These are phyloP conservation scores for Heterobasidion occidentale DNA, from an alignment of 1,284 basidiomycete genomes.

Conservation along the genomic window DNA sequence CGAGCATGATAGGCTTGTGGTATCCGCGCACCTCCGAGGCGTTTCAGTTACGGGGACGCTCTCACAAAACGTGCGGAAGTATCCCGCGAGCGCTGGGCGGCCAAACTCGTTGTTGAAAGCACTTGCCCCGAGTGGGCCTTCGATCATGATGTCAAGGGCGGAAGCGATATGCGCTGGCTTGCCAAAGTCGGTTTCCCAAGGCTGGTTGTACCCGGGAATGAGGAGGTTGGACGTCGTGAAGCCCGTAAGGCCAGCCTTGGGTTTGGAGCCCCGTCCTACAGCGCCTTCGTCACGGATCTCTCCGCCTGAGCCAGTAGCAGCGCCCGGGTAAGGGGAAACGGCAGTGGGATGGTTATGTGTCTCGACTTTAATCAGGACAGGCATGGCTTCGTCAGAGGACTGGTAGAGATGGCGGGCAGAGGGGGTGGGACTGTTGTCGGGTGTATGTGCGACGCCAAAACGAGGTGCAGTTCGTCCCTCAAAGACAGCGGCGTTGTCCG, in stretches of 20 bases:
- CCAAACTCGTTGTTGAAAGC: constrained; percentile 99
- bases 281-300: constrained; percentile 99
- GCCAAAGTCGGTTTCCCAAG: constrained; percentile 92
- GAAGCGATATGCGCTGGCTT: constrained; percentile 88
- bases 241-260: constrained; percentile 92
- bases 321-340: constrained; percentile 95
- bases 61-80: constrained; percentile 88
- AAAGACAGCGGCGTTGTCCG: constrained; percentile 96
- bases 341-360: constrained; percentile 99
- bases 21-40: constrained; percentile 81
- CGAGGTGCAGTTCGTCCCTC: constrained; percentile 73
- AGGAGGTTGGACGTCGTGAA: constrained; percentile 95
- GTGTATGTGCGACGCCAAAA: constrained; percentile 58
- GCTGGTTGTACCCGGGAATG: constrained; percentile 82
- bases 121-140: constrained; percentile 90
- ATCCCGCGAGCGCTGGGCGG: constrained; percentile 78
- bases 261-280: constrained; percentile 90
- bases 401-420: constrained; percentile 41
- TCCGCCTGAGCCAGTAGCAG: constrained; percentile 95
- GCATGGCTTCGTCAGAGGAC: constrained; percentile 66
- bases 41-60: constrained; percentile 43
- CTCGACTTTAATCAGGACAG: constrained; percentile 95
- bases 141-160: constrained; percentile 94
- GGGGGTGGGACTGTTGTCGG: constrained; percentile 25
- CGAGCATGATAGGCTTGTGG: constrained; percentile 99